Conservation (phyloP, 2,329 filamentous ascomycete genomes). For the Apiospora malaysiana region DNA sequence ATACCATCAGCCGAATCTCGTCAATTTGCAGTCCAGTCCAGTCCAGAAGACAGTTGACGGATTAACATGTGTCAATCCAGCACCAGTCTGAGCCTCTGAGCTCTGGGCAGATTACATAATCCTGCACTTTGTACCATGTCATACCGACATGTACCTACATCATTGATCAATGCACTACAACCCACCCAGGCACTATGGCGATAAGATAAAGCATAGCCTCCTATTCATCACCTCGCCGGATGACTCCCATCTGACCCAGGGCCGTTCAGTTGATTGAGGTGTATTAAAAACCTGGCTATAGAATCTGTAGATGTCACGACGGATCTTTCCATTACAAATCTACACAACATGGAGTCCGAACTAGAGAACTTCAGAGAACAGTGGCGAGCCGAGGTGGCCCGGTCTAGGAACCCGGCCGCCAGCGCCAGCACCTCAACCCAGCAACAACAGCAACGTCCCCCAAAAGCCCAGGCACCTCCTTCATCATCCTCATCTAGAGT, state of each 20-base stretch:
- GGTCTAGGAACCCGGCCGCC: conserved; percentile 42
- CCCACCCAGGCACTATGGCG: conserved; percentile 6
- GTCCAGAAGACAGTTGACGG: neutral
- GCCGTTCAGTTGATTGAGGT: neutral
- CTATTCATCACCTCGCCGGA: neutral
- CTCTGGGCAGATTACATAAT: no score
- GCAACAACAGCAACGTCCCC: conserved; percentile 24
- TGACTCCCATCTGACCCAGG: neutral
- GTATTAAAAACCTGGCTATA: neutral
- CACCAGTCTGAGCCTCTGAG: no score
- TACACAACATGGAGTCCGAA: conserved; percentile 56
- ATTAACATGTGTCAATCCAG: neutral
- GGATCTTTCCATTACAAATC: neutral
- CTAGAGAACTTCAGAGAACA: conserved; percentile 84
- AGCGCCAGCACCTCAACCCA: conserved; percentile 26
- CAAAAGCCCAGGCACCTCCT: conserved; percentile 23
- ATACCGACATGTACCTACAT: no score
- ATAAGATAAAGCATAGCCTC: conserved; percentile 22
- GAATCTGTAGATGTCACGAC: neutral
- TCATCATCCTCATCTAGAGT: conserved; percentile 11
- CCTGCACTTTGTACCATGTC: neutral
- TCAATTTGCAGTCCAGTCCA: no score
- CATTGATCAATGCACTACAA: no score
- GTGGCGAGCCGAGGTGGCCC: conserved; percentile 81
- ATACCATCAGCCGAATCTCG: neutral